phyloP scores from a whole-genome alignment of 2,329 filamentous ascomycete genomes.

The Venturia pyrina region DNA sequence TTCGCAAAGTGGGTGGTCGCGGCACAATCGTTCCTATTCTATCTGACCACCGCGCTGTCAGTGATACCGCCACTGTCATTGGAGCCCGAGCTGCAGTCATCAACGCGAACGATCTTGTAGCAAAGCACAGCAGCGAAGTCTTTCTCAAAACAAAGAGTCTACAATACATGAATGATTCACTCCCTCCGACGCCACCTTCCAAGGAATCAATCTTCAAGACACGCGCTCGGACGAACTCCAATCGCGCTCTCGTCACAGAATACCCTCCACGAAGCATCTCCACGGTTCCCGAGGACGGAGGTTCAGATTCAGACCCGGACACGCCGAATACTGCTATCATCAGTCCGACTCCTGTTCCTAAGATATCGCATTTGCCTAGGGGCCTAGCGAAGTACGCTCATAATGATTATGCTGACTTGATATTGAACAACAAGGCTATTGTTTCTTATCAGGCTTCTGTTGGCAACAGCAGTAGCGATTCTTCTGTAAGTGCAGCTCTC shows the following conservation, averaged over 20 bases:
- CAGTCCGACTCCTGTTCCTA: not conserved
- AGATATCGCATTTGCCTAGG: not conserved
- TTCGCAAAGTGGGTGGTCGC: not conserved
- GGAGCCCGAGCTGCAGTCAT: not conserved
- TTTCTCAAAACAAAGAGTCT: constrained; percentile 3
- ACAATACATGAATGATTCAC: constrained; percentile 6
- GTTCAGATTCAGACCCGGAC: not conserved
- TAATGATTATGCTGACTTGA: not conserved
- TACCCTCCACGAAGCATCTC: not conserved
- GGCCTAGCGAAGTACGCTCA: not conserved
- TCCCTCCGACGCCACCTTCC: constrained; percentile 5
- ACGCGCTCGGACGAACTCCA: not conserved
- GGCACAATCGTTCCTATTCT: not conserved
- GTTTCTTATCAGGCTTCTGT: not conserved
- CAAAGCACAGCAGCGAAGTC: not conserved
- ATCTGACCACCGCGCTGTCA: not conserved
- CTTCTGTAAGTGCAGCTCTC: not conserved
- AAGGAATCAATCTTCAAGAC: constrained; percentile 7
- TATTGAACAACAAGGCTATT: not conserved
- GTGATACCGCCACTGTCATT: not conserved
- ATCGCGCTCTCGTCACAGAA: not conserved
- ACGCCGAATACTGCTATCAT: not conserved
- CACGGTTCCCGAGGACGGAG: not conserved
- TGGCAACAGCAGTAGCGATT: not conserved
- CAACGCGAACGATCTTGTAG: not conserved